Evolutionary conservation across 1,139 yeast genomes (phyloP).

Genomic region (Scheffersomyces lignicola): DNA sequence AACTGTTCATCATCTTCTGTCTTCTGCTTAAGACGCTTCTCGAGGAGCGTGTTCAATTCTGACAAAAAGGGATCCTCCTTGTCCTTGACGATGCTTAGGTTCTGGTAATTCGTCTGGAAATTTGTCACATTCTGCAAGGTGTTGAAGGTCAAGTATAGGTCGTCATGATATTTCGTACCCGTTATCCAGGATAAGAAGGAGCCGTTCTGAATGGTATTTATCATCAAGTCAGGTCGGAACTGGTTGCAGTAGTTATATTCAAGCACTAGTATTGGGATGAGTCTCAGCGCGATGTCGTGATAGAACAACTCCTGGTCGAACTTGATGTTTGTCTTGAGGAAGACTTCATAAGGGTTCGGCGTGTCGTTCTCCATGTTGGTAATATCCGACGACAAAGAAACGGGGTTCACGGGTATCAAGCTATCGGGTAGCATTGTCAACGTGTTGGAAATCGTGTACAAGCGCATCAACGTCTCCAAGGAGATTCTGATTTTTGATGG

Average conservation of each 20-base stretch:
- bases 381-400: conserved; percentile 26
- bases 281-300: conserved; percentile 18
- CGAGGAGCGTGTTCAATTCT: background rate
- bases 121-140: conserved; percentile 21
- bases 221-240: conserved; percentile 32
- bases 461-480: conserved; percentile 25
- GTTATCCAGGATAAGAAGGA: conserved; percentile 45
- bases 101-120: conserved; percentile 8
- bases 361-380: conserved; percentile 22
- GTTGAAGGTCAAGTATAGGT: conserved; percentile 23
- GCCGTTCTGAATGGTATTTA: conserved; percentile 26
- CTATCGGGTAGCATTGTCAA: conserved; percentile 24
- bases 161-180: conserved; percentile 27
- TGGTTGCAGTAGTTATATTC: conserved; percentile 31
- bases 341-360: conserved; percentile 22
- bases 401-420: conserved; percentile 19
- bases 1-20: conserved; percentile 11
- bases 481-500: conserved; percentile 28
- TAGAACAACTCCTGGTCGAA: conserved; percentile 11
- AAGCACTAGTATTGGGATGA: conserved; percentile 27
- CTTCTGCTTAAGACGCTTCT: background rate
- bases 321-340: conserved; percentile 14
- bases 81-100: conserved; percentile 4
- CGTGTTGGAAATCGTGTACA: conserved; percentile 26
- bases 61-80: conserved; percentile 2